A percentile compares a stretch with the other conserved stretches of the same genome.
phyloP scores from a whole-genome alignment of 176 grass and related monocot species.

The Juncus effusus region DNA sequence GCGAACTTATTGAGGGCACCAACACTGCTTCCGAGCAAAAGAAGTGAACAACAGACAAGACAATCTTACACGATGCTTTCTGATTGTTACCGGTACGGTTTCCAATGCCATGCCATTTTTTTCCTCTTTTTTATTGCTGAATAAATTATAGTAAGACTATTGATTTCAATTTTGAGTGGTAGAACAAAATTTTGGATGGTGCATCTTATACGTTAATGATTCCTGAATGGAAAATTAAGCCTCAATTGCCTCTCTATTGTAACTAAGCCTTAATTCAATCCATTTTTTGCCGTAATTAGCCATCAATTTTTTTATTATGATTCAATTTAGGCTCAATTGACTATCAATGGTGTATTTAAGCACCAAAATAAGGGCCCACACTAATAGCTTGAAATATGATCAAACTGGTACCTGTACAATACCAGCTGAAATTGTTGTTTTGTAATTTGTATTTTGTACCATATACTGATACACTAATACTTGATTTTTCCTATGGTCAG shows the following conservation, averaged over 20 bases:
- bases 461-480: too few relatives aligned
- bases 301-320: background rate
- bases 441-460: too few relatives aligned
- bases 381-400: background rate
- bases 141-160: constrained; percentile 1
- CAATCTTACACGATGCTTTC: constrained; percentile 79
- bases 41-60: constrained; percentile 73
- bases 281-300: background rate
- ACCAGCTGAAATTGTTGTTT: too few relatives aligned
- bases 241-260: background rate
- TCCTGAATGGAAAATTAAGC: too few relatives aligned
- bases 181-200: too few relatives aligned
- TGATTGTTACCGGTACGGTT: constrained; percentile 71
- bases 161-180: background rate
- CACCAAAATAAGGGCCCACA: background rate
- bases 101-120: constrained; percentile 4
- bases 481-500: constrained; percentile 26
- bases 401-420: background rate
- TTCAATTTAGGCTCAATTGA: constrained; percentile 2
- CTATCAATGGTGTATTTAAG: background rate
- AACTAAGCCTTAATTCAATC: background rate
- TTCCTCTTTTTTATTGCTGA: background rate
- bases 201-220: too few relatives aligned
- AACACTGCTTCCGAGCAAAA: constrained; percentile 87
- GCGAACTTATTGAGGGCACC: constrained; percentile 64